phyloP scores from a whole-genome alignment of 768 basidiomycete genomes.

The Fomitopsis serialis region DNA sequence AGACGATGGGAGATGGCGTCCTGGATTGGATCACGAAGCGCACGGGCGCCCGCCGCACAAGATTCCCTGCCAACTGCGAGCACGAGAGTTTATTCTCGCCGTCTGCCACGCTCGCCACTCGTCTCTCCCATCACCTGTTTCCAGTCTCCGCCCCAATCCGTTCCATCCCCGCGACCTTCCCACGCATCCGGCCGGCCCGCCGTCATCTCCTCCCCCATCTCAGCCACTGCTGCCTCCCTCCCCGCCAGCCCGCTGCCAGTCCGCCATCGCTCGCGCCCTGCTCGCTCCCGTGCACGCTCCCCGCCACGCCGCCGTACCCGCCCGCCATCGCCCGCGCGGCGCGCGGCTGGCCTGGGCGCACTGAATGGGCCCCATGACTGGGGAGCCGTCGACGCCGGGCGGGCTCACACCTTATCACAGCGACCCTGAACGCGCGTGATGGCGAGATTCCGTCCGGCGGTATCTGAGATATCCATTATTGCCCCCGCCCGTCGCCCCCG shows the following conservation, averaged over 20 bases:
- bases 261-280: background rate
- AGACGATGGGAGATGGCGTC: slow-evolving; percentile 13
- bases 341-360: background rate
- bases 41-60: slow-evolving; percentile 4
- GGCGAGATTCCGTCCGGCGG: slow-evolving; percentile 2
- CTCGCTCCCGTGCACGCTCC: background rate
- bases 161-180: background rate
- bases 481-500: slow-evolving; percentile 47
- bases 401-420: slow-evolving; percentile 16
- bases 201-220: background rate
- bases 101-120: background rate
- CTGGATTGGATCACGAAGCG: slow-evolving; percentile 8
- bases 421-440: slow-evolving; percentile 12
- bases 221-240: background rate
- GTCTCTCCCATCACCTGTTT: background rate
- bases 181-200: background rate
- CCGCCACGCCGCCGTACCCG: background rate
- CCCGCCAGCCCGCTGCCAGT: background rate
- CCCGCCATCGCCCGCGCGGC: background rate
- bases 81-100: background rate
- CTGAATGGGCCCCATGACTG: background rate
- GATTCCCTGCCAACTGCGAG: background rate
- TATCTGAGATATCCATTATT: slow-evolving; percentile 19
- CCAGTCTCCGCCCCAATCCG: background rate
- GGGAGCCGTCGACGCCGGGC: background rate